A percentile compares a stretch with the other conserved stretches of the same genome.
These are phyloP conservation scores for Gaeumannomyces tritici DNA, from an alignment of 2,329 filamentous ascomycete genomes.

Conservation along the genomic window DNA sequence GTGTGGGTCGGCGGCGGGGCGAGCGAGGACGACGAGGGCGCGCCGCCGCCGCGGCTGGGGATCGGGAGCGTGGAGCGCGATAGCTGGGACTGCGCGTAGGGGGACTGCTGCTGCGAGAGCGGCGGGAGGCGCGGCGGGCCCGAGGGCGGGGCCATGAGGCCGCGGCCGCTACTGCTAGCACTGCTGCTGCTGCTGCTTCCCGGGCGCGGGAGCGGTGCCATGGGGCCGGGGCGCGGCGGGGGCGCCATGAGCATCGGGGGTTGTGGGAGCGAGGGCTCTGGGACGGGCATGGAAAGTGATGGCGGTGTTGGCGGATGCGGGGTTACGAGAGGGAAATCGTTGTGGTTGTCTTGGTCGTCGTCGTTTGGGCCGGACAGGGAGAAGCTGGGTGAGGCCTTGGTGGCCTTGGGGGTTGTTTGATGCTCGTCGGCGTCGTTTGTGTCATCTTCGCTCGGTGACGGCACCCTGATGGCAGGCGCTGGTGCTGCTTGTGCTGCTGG, in stretches of 20 bases:
- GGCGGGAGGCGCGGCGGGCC: slow-evolving; percentile 10
- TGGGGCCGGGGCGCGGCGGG: slow-evolving; percentile 16
- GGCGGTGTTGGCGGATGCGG: slow-evolving; percentile 6
- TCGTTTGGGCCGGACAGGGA: slow-evolving; percentile 26
- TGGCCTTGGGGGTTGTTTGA: slow-evolving; percentile 44
- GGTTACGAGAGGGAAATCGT: slow-evolving; percentile 6
- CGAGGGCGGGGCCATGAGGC: slow-evolving; percentile 6
- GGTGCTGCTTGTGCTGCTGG: not conserved
- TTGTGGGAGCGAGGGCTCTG: not conserved
- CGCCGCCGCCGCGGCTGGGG: slow-evolving; percentile 31
- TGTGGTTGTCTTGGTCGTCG: slow-evolving; percentile 11
- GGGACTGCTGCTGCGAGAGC: slow-evolving; percentile 14
- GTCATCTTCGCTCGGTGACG: not conserved
- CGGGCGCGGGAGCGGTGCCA: slow-evolving; percentile 10
- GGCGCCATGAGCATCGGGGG: slow-evolving; percentile 15
- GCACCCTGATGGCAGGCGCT: slow-evolving; percentile 4
- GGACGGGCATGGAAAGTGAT: slow-evolving; percentile 2
- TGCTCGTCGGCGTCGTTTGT: slow-evolving; percentile 19
- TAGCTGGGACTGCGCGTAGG: slow-evolving; percentile 13
- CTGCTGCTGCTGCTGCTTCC: slow-evolving; percentile 4
- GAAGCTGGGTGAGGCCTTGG: slow-evolving; percentile 32
- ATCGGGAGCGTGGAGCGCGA: slow-evolving; percentile 17
- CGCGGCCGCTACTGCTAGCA: slow-evolving; percentile 3
- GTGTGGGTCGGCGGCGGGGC: slow-evolving; percentile 46
- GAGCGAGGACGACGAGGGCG: slow-evolving; percentile 29